Base-by-base conservation (phyloP, 306 rosid species). In the Rosa multiflora region DNA sequence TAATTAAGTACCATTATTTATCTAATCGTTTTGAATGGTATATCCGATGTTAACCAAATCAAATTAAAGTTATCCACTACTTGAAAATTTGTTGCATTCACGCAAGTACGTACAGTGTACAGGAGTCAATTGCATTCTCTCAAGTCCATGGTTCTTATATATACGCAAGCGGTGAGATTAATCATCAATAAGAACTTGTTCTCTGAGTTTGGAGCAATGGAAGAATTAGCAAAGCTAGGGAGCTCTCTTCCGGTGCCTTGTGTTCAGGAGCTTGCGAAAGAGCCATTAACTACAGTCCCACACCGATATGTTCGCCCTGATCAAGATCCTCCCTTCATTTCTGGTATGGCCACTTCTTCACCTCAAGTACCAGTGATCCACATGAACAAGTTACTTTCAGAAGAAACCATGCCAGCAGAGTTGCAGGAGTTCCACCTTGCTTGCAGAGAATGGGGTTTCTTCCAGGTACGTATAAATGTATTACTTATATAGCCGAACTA, bases 401-500 rank as follows among this genome's bases (percentile, higher is more conserved):
- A 75, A 48, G 75, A 82, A 29, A 55, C 51, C 51, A 35, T 74
- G 72, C 80, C 53, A 8, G 32, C 78, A 52, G 88, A 86, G 76
- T 44, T 86, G 49, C 70, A 82, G 56, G 84, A 74, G 40, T 35
- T 88, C 5, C 79, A 86, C 71, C 1, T 48, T 80, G 88, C 92
- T 14, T 86, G 90, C 83, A 80, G 79, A 84, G 76, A 86, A 5
- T 86, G 92, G 92, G 90, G 92, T 44, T 88, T 88, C 81, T 88
- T 86, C 17, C 89, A 86, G 87, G 89, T 86, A 59, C 12, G 7
- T 39, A 5, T 35, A 14, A 10, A 6, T 29, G 13, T 51, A 51
- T 11, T 8, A 44, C 47, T 8, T 8, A 8, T 44, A 44, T 8
- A 8, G 11, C 8, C 47, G 11, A 44, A 44, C 47, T 44, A 44